These are phyloP conservation scores for Scedosporium boydii DNA, from an alignment of 2,329 filamentous ascomycete species.

Conservation along the genomic window DNA sequence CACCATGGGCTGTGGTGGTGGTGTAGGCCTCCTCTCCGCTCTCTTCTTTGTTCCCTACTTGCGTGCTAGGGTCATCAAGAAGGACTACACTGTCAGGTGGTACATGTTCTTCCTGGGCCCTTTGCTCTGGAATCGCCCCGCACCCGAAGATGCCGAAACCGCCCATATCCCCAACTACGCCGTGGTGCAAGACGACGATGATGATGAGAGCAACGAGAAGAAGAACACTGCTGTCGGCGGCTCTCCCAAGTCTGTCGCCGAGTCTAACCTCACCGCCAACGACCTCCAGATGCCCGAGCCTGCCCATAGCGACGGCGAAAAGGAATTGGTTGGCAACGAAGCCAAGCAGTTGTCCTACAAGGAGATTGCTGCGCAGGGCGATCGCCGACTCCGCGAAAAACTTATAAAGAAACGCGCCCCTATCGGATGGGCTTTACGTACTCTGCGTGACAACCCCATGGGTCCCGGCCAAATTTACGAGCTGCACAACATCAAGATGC, in stretches of 20 bases:
- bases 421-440: constrained; percentile 77
- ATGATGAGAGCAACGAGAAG: constrained; percentile 26
- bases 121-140: constrained; percentile 50
- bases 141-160: constrained; percentile 39
- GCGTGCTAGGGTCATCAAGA: constrained; percentile 57
- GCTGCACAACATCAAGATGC: constrained; percentile 54
- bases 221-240: constrained; percentile 14
- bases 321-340: constrained; percentile 35
- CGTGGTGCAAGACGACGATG: constrained; percentile 48
- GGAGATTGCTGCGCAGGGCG: constrained; percentile 46
- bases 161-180: constrained; percentile 65
- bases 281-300: constrained; percentile 29
- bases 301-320: constrained; percentile 27
- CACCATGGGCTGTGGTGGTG: constrained; percentile 53
- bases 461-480: constrained; percentile 68
- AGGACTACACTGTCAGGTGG: constrained; percentile 55
- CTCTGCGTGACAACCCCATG: constrained; percentile 63
- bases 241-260: constrained; percentile 9
- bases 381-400: constrained; percentile 50
- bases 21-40: constrained; percentile 47
- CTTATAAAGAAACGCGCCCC: constrained; percentile 55
- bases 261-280: constrained; percentile 27
- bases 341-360: constrained; percentile 46
- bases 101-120: constrained; percentile 55
- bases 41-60: constrained; percentile 68